phyloP scores from a whole-genome alignment of 192 early-diverging fungal species.

The Helicostylum pulchrum region DNA sequence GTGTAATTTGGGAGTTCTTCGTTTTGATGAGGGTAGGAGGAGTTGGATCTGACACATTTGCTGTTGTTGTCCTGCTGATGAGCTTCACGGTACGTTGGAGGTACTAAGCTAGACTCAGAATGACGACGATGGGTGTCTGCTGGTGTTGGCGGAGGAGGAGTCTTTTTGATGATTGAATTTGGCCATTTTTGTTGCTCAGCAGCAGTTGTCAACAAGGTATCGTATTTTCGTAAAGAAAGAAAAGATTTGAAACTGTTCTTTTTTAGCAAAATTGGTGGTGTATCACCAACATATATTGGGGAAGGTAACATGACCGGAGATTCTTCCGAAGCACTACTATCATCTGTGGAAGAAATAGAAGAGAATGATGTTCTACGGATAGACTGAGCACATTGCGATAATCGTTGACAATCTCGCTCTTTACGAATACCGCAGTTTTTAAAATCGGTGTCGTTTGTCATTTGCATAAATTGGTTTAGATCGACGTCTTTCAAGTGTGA shows the following conservation, averaged over 20 bases:
- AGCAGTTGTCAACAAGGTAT: too few species aligned
- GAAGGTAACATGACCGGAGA: neutral
- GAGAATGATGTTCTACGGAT: slow-evolving; percentile 8
- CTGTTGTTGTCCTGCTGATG: neutral
- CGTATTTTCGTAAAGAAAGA: too few species aligned
- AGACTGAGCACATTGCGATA: neutral
- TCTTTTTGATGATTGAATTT: neutral
- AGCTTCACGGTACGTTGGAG: neutral
- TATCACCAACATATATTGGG: neutral
- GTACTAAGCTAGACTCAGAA: neutral
- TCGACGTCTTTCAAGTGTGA: slow-evolving; percentile 3
- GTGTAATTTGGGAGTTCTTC: slow-evolving; percentile 19
- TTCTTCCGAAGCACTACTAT: too few species aligned
- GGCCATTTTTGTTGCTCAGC: slow-evolving; percentile 6
- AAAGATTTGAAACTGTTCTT: neutral
- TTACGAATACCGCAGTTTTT: slow-evolving; percentile 1
- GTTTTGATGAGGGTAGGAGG: neutral
- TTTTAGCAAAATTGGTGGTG: neutral
- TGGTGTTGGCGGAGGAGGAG: too few species aligned
- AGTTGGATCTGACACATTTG: too few species aligned
- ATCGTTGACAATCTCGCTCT: neutral
- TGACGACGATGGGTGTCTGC: too few species aligned
- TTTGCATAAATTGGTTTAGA: slow-evolving; percentile 14
- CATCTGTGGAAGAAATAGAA: slow-evolving; percentile 1
- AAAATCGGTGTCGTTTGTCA: slow-evolving; percentile 5